These are phyloP conservation scores for Tulasnella sp. DNA, from an alignment of 768 basidiomycete species.

Conservation along the genomic window DNA sequence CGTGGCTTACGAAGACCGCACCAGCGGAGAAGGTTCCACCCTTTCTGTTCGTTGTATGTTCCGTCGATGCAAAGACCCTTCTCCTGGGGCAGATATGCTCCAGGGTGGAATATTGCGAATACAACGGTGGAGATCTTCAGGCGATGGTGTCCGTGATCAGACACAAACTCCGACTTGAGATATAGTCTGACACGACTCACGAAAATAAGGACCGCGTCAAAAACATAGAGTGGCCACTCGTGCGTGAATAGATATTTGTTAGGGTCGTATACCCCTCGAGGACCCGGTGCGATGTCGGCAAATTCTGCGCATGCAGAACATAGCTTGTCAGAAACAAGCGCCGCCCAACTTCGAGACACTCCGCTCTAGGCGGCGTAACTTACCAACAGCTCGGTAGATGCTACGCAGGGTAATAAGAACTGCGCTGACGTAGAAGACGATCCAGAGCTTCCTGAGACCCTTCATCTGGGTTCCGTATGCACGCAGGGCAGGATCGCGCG, in stretches of 20 bases:
- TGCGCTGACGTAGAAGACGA: conserved; percentile 28
- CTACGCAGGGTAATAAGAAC: conserved; percentile 23
- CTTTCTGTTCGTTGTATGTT: not conserved
- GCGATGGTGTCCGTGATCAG: not conserved
- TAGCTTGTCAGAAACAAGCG: not conserved
- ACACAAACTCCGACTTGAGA: not conserved
- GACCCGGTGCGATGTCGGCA: conserved; percentile 10
- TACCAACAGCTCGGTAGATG: conserved; percentile 30
- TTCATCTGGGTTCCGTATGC: not conserved
- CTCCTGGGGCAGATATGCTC: conserved; percentile 21
- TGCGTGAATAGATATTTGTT: conserved; percentile 27
- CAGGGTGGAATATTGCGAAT: conserved; percentile 23
- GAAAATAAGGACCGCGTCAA: conserved; percentile 28
- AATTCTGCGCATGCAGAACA: conserved; percentile 21
- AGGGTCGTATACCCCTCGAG: not conserved
- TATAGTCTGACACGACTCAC: conserved; percentile 10
- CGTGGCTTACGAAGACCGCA: not conserved
- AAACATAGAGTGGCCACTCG: conserved; percentile 31
- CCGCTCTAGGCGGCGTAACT: not conserved
- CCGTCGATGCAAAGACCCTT: conserved; percentile 30
- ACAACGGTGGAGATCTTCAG: conserved; percentile 15
- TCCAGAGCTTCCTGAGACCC: conserved; percentile 26
- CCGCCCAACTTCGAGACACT: not conserved
- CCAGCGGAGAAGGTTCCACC: not conserved
- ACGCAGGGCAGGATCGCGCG: not conserved